phyloP scores from a whole-genome alignment of 208 protist species.

The Leishmania major region DNA sequence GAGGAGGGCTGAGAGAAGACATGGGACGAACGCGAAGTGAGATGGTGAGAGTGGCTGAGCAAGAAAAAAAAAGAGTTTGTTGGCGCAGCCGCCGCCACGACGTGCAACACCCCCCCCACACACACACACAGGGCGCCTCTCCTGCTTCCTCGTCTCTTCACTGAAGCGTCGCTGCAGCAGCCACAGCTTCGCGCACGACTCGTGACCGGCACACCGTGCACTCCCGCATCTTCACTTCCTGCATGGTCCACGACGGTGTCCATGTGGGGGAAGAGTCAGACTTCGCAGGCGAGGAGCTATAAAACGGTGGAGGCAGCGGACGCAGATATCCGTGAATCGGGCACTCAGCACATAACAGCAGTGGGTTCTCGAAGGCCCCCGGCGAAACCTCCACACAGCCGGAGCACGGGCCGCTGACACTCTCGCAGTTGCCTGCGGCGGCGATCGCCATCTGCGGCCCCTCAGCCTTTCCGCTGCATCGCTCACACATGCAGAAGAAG shows the following conservation, averaged over 20 bases:
- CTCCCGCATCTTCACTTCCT: conserved; percentile 18
- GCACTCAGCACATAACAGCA: conserved; percentile 50
- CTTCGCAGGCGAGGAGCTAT: neutral
- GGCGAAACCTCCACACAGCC: conserved; percentile 4
- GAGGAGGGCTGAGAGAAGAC: neutral
- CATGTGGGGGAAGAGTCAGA: neutral
- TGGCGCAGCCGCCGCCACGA: neutral
- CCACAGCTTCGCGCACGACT: conserved; percentile 11
- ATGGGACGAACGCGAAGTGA: neutral
- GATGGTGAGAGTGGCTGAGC: neutral
- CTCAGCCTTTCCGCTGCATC: conserved; percentile 36
- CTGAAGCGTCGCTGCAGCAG: neutral
- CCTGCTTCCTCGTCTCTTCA: neutral
- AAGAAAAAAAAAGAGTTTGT: neutral
- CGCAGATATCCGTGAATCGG: conserved; percentile 50
- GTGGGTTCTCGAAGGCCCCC: conserved; percentile 13
- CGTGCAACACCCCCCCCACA: neutral
- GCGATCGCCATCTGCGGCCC: conserved; percentile 15
- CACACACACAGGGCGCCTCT: neutral
- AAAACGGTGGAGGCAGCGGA: conserved; percentile 31
- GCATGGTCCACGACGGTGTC: conserved; percentile 15
- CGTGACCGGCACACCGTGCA: conserved; percentile 26
- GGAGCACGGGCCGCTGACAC: neutral
- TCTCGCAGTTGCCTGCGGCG: neutral
- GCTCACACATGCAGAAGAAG: conserved; percentile 71